Conservation (phyloP, 1,284 basidiomycete species). For the Ustilago loliicola region DNA sequence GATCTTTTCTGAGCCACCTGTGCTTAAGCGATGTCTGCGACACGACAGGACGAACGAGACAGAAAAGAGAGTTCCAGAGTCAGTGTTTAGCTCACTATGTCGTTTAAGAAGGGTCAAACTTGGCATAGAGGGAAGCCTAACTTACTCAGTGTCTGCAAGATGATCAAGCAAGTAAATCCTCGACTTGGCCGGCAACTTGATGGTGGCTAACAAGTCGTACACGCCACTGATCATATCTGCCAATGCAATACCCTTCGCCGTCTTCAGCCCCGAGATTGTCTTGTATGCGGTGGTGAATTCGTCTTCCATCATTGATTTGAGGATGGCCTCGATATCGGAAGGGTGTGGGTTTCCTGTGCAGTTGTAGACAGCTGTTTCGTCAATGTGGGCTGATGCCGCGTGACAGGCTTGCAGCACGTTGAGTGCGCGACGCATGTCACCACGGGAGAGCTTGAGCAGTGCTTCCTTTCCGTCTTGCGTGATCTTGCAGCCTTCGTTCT, state of each 20-base stretch:
- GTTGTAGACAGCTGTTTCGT: constrained; percentile 92
- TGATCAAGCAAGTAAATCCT: constrained; percentile 92
- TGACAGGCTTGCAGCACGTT: constrained; percentile 98
- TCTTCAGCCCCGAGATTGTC: constrained; percentile 86
- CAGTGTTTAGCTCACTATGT: background rate
- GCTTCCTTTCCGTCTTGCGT: constrained; percentile 89
- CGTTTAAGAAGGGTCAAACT: no score
- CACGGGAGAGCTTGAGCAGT: constrained; percentile 89
- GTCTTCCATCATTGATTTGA: constrained; percentile 94
- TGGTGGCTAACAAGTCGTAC: constrained; percentile 87
- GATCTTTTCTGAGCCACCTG: constrained; percentile 93
- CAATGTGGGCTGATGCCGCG: constrained; percentile 88
- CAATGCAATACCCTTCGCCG: constrained; percentile 90
- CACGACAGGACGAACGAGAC: background rate
- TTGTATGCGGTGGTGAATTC: constrained; percentile 94
- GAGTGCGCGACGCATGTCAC: constrained; percentile 96
- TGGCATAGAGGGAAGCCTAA: no score
- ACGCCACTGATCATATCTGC: constrained; percentile 95
- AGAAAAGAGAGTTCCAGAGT: background rate
- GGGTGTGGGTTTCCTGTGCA: constrained; percentile 98
- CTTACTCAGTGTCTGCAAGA: constrained; percentile 85
- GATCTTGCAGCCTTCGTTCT: constrained; percentile 86
- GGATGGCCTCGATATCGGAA: constrained; percentile 89
- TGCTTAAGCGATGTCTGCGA: constrained; percentile 87
- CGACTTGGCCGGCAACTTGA: constrained; percentile 87